phyloP scores from a whole-genome alignment of 1,284 basidiomycete genomes.

The Uromyces viciae-fabae region DNA sequence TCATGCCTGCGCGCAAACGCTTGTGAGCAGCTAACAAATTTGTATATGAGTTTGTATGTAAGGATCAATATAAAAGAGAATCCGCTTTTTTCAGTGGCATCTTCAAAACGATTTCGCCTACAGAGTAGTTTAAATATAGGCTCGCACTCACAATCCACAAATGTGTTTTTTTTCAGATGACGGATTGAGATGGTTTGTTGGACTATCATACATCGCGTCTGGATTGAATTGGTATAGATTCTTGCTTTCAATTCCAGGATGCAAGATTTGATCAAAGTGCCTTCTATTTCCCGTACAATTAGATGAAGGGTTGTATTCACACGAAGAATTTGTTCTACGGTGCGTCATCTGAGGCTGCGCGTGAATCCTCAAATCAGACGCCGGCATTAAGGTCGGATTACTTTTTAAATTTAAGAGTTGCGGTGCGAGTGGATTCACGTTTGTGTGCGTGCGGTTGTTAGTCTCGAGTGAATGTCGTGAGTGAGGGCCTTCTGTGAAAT shows the following conservation, averaged over 20 bases:
- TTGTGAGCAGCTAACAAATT: constrained; percentile 30
- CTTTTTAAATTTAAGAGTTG: not conserved
- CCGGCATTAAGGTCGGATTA: not conserved
- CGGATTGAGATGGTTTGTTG: not conserved
- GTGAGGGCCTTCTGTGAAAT: not conserved
- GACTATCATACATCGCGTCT: not conserved
- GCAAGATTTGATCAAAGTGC: not conserved
- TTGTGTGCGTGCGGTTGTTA: not conserved
- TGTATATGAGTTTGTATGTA: not conserved
- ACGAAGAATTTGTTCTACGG: not conserved
- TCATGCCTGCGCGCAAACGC: constrained; percentile 41
- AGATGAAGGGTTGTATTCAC: not conserved
- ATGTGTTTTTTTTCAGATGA: constrained; percentile 32
- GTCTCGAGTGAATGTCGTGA: not conserved
- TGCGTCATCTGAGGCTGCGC: constrained; percentile 2
- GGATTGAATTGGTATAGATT: constrained; percentile 6
- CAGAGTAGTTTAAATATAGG: too few species aligned
- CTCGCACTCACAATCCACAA: constrained; percentile 33
- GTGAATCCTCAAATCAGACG: not conserved
- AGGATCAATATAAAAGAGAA: not conserved
- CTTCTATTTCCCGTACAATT: not conserved
- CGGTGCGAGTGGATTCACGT: not conserved
- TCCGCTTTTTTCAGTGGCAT: not conserved
- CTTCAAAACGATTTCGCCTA: not conserved
- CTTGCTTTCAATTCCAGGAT: not conserved